Base-by-base conservation (phyloP, 2,329 filamentous ascomycete species). In the Arthroderma sp. region DNA sequence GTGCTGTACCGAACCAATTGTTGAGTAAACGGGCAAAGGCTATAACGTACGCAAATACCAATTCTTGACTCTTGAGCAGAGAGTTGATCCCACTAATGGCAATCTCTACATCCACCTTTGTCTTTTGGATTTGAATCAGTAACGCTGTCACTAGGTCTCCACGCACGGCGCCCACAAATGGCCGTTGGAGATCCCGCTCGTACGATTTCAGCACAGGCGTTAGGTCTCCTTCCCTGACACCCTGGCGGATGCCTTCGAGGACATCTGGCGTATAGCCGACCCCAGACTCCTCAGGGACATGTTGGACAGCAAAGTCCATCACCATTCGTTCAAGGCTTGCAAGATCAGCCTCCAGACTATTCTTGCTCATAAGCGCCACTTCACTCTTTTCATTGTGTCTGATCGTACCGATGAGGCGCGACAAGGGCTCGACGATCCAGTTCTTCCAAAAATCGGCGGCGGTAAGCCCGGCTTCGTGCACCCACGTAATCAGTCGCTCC, bases 311-410 rank as follows among this genome's bases (percentile, higher is more conserved):
- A 67, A 98, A 98, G 53, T 96, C 91, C 33, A 98, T 82, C 3
- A 98, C 93, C 91, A 98, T 98, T 40, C 91, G 81, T 62, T 98
- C 89, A 30, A 98, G 69, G 57, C 87, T 95, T 44, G 87, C 85
- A 30, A 86, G 79, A 60, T 98, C 91, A 1, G 88, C 87, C 60
- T 83, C 81, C 22, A 98, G 74, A 53, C 87, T 95, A 53, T 89
- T 83, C 47, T 86, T 85, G 66, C 87, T 95, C 83, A 98, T 91
- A 52, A 98, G 84, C 38, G 89, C 91, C 52, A 98, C 89, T 59
- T 96, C 89, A 58, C 86, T 94, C 53, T 80, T 83, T 55, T 85
- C 80, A 56, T 96, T 86, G 61, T 96, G 91, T 4, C 89, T 80
- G 53, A 98, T 96, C 0, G 91, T 98, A 40, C 82, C 80, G 47